A percentile compares a stretch with the other conserved stretches of the same genome.
These are phyloP conservation scores for Solanum pinnatisectum DNA, from an alignment of 257 asterid genomes.

Conservation along the genomic window DNA sequence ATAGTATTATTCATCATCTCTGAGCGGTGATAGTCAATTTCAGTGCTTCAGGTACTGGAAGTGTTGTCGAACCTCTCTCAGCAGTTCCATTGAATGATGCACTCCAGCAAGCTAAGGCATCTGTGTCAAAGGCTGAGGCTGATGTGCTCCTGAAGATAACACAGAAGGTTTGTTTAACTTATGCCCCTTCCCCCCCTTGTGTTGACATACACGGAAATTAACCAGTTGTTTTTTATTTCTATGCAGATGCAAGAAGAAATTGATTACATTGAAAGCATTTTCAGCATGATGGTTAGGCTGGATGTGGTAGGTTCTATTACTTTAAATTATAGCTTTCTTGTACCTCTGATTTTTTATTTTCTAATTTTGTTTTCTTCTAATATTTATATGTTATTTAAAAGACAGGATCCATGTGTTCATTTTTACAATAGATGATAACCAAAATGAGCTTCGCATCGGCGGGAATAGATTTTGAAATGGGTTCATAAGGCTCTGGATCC, in stretches of 20 bases:
- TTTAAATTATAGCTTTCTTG: background rate
- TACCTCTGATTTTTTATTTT: background rate
- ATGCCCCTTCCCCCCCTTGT: background rate
- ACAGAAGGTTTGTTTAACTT: constrained; percentile 50
- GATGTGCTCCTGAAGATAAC: constrained; percentile 81
- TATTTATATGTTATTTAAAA: background rate
- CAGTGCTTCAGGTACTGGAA: constrained; percentile 89
- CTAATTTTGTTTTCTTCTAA: background rate
- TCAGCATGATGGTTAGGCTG: constrained; percentile 51
- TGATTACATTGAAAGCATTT: constrained; percentile 40
- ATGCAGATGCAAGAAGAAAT: constrained; percentile 69
- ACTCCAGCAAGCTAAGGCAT: constrained; percentile 74
- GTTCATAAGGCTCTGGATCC: background rate
- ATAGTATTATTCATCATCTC: background rate
- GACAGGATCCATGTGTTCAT: background rate
- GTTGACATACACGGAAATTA: background rate
- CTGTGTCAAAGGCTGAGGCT: constrained; percentile 80
- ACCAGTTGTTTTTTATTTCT: background rate
- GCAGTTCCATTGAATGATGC: constrained; percentile 90
- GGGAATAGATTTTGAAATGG: background rate
- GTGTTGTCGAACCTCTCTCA: constrained; percentile 72
- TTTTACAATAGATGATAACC: background rate
- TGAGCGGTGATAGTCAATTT: constrained; percentile 17
- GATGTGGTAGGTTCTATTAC: constrained; percentile 51
- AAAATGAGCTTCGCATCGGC: background rate